Percentiles rank a stretch among this genome's conserved stretches.
These are phyloP conservation scores for Candida glucosophila DNA, from an alignment of 1,139 yeast genomes.

Conservation along the genomic window DNA sequence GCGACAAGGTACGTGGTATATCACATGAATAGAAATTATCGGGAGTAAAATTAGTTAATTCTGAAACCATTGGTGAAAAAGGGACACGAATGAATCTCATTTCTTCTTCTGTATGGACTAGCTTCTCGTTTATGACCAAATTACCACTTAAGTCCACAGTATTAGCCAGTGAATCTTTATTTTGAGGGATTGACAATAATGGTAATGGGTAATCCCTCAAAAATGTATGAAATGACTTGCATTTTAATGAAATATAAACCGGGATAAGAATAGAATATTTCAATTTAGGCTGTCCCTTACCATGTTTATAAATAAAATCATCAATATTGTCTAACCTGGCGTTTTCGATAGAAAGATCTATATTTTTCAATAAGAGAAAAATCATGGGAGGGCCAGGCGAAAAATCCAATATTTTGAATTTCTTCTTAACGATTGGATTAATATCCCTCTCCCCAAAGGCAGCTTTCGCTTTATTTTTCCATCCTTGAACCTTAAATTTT, in stretches of 20 bases:
- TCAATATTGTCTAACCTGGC: slow-evolving; percentile 26
- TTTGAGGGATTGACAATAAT: slow-evolving; percentile 31
- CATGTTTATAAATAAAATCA: slow-evolving; percentile 26
- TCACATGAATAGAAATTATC: slow-evolving; percentile 34
- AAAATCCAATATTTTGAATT: slow-evolving; percentile 28
- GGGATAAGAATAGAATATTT: slow-evolving; percentile 35
- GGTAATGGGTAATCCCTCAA: slow-evolving; percentile 37
- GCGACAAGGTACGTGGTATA: slow-evolving; percentile 37
- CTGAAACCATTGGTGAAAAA: slow-evolving; percentile 31
- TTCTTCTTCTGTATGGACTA: slow-evolving; percentile 30
- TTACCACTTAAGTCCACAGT: slow-evolving; percentile 28
- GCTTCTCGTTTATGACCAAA: slow-evolving; percentile 34
- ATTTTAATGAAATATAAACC: slow-evolving; percentile 19
- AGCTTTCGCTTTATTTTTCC: slow-evolving; percentile 17
- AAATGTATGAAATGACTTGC: slow-evolving; percentile 23
- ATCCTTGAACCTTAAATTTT: slow-evolving; percentile 14
- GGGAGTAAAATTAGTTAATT: slow-evolving; percentile 10
- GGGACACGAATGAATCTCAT: slow-evolving; percentile 39
- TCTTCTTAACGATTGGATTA: slow-evolving; percentile 19
- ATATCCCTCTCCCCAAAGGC: slow-evolving; percentile 32
- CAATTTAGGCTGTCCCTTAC: slow-evolving; percentile 34
- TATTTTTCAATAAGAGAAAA: slow-evolving; percentile 21
- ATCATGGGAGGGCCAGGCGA: slow-evolving; percentile 29
- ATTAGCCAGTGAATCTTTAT: slow-evolving; percentile 15
- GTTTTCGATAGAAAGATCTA: slow-evolving; percentile 22